Conservation (phyloP, 208 protist genomes). For the Trypanosoma cruzi region DNA sequence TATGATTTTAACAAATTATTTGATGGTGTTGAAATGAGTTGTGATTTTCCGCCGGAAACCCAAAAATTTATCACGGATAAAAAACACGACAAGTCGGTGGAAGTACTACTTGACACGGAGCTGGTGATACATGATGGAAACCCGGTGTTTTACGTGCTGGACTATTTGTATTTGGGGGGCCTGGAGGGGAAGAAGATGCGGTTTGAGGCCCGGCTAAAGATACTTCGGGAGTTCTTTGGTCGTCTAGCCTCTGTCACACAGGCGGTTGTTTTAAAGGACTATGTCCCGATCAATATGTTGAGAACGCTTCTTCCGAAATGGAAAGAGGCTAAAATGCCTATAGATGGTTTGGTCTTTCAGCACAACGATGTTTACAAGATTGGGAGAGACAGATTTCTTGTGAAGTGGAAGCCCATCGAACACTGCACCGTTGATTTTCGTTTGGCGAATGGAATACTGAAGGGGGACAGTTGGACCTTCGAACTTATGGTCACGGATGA, state of each 20-base stretch:
- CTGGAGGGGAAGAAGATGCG: constrained; percentile 44
- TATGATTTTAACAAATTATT: constrained; percentile 81
- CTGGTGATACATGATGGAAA: constrained; percentile 32
- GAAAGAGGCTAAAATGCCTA: constrained; percentile 48
- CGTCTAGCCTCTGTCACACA: constrained; percentile 1
- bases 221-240: constrained; percentile 62
- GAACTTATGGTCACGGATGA: constrained; percentile 61
- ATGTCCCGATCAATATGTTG: constrained; percentile 74
- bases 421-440: constrained; percentile 88
- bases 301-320: constrained; percentile 50
- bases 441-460: constrained; percentile 44
- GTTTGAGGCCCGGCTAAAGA: constrained; percentile 59
- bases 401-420: constrained; percentile 89
- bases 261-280: constrained; percentile 65
- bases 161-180: constrained; percentile 84
- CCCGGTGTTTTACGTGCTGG: constrained; percentile 72
- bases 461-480: constrained; percentile 46
- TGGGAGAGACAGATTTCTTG: constrained; percentile 63
- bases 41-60: neutral
- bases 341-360: constrained; percentile 90
- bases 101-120: constrained; percentile 81
- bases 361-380: constrained; percentile 70
- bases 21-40: constrained; percentile 30
- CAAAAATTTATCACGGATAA: constrained; percentile 11
- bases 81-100: constrained; percentile 32